Evolutionary conservation across 768 basidiomycete species (phyloP), one percentile per base, ranked within the genome.

Genomic region (Naganishia vishniacii): DNA sequence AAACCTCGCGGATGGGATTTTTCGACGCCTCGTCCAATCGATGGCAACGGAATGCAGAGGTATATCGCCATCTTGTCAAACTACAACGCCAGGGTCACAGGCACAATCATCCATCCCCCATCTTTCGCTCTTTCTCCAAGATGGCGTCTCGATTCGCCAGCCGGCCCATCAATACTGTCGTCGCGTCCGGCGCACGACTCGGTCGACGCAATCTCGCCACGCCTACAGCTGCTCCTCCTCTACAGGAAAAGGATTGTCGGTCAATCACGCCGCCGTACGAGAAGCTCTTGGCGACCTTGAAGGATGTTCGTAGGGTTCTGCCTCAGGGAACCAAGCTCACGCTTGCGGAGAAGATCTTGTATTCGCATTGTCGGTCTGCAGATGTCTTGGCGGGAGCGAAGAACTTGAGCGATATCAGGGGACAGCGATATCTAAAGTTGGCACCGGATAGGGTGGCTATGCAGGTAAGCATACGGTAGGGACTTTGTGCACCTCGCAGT

Each of bases 271-370:
- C 93, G 20, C 90, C 91, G 13, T 98, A 95, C 78, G 66, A 82
- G 1, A 76, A 78, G 42, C 81, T 98, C 40, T 81, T 88, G 34
- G 72, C 82, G 69, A 92, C 87, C 51, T 83, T 95, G 62, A 80
- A 83, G 59, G 78, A 78, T 59, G 89, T 91, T 59, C 84, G 88
- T 46, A 75, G 81, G 61, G 78, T 88, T 47, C 82, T 98, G 62
- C 79, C 81, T 69, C 81, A 84, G 69, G 69, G 68, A 4, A 81
- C 86, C 60, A 93, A 92, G 40, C 80, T 99, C 61, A 91, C 92
- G 2, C 82, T 99, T n/a, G 88, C 93, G 23, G 95, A 99, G 79
- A 99, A 99, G 82, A 93, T 98, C 45, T 82, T 99, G 31, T 98
- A 95, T 79, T 87, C 89, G 71, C 95, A 99, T 78, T 80, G 97